Conservation (phyloP, 2,329 filamentous ascomycete genomes). For the Penicillium palitans region DNA sequence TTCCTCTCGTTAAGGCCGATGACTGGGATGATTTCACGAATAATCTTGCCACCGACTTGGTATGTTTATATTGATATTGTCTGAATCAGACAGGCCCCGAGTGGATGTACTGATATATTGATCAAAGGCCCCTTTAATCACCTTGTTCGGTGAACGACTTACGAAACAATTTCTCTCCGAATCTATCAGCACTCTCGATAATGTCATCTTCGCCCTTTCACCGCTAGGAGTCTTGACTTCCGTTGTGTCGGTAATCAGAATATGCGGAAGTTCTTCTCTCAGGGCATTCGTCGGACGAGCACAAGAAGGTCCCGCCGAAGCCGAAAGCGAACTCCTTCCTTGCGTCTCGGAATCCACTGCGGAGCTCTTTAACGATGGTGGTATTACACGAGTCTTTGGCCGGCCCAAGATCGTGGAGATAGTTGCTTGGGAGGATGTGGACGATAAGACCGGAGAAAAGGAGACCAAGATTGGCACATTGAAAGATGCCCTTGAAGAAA, state of each 20-base stretch:
- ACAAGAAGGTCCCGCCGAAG: constrained; percentile 44
- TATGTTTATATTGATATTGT: constrained; percentile 15
- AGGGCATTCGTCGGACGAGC: constrained; percentile 50
- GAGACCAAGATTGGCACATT: constrained; percentile 28
- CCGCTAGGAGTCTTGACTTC: constrained; percentile 50
- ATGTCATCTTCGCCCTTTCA: constrained; percentile 50
- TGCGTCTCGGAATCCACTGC: constrained; percentile 50
- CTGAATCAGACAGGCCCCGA: background rate
- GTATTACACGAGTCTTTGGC: constrained; percentile 41
- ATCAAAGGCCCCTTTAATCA: constrained; percentile 36
- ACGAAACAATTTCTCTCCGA: constrained; percentile 53
- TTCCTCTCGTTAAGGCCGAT: constrained; percentile 27
- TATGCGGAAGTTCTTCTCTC: constrained; percentile 46
- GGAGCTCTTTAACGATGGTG: constrained; percentile 48
- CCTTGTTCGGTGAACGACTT: constrained; percentile 50
- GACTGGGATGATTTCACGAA: constrained; percentile 42
- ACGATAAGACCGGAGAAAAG: constrained; percentile 31
- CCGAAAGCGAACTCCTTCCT: constrained; percentile 48
- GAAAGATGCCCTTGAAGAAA: constrained; percentile 26
- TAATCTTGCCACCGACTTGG: constrained; percentile 43
- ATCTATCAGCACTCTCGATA: constrained; percentile 43
- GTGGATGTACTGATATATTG: background rate
- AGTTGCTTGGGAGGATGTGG: constrained; percentile 46
- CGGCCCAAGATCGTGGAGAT: constrained; percentile 38
- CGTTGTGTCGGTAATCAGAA: constrained; percentile 48